Percentiles rank a stretch among this genome's conserved stretches.
phyloP scores from a whole-genome alignment of 73 alveolate genomes.

The Uronychia binucleata region DNA sequence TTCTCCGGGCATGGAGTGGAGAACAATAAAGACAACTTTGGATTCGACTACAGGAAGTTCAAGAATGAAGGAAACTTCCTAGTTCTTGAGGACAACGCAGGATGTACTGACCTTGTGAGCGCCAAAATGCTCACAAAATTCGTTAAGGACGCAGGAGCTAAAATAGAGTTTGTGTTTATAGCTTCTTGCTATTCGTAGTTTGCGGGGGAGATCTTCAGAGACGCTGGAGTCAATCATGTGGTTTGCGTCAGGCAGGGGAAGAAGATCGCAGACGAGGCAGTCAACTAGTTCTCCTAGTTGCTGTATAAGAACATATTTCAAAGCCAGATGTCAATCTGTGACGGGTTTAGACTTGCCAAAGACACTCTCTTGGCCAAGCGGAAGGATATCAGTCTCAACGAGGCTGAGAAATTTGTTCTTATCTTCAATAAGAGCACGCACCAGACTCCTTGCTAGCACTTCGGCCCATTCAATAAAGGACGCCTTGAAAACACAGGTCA shows the following conservation, averaged over 20 bases:
- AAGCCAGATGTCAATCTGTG: slow-evolving; percentile 42
- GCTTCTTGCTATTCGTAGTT: slow-evolving; percentile 67
- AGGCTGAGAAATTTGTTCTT: slow-evolving; percentile 39
- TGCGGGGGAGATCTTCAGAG: slow-evolving; percentile 63
- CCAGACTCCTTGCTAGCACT: slow-evolving; percentile 34
- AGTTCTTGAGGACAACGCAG: slow-evolving; percentile 58
- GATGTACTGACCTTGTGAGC: slow-evolving; percentile 55
- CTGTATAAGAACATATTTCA: slow-evolving; percentile 55
- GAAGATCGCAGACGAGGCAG: slow-evolving; percentile 53
- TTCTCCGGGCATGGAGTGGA: slow-evolving; percentile 25
- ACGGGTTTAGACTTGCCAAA: slow-evolving; percentile 55
- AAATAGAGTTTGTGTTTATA: slow-evolving; percentile 60
- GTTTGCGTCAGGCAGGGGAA: slow-evolving; percentile 47
- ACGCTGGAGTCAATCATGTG: slow-evolving; percentile 74
- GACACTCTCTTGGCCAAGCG: slow-evolving; percentile 16
- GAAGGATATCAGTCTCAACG: slow-evolving; percentile 21
- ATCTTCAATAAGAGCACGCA: not conserved
- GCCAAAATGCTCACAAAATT: slow-evolving; percentile 50
- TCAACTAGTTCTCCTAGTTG: slow-evolving; percentile 32
- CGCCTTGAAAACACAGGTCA: not conserved
- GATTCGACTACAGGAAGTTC: slow-evolving; percentile 12
- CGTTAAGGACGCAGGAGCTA: slow-evolving; percentile 27
- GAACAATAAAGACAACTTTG: slow-evolving; percentile 21
- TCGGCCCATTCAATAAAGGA: slow-evolving; percentile 55
- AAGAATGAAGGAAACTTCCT: slow-evolving; percentile 59